Conservation (phyloP, 2,329 filamentous ascomycete species). For the Coniella lustricola region DNA sequence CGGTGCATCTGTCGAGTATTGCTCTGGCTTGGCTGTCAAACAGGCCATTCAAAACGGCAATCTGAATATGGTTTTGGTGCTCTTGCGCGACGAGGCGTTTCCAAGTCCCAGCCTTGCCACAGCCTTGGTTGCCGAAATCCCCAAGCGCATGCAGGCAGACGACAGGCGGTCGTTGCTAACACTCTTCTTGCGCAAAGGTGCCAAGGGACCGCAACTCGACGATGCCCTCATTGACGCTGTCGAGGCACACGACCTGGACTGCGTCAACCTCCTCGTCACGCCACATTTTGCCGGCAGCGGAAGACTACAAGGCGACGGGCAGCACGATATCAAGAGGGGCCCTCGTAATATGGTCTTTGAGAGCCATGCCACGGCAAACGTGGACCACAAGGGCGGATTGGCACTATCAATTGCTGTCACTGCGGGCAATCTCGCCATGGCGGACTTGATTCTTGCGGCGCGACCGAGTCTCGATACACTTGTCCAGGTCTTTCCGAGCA, state of each 20-base stretch:
- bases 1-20: conserved; percentile 48
- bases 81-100: conserved; percentile 37
- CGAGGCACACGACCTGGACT: conserved; percentile 39
- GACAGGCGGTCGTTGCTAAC: conserved; percentile 38
- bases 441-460: conserved; percentile 37
- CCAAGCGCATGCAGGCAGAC: conserved; percentile 38
- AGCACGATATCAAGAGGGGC: conserved; percentile 23
- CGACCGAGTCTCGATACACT: conserved; percentile 42
- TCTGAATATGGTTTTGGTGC: conserved; percentile 37
- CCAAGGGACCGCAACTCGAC: conserved; percentile 37
- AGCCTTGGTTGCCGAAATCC: conserved; percentile 41
- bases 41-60: conserved; percentile 40
- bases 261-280: conserved; percentile 42
- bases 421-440: conserved; percentile 37
- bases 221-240: conserved; percentile 45
- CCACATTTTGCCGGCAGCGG: conserved; percentile 36
- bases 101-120: conserved; percentile 41
- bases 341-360: conserved; percentile 29
- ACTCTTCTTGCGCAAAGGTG: conserved; percentile 43
- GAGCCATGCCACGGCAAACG: conserved; percentile 44
- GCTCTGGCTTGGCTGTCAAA: conserved; percentile 43
- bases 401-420: conserved; percentile 44
- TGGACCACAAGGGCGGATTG: conserved; percentile 44
- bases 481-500: conserved; percentile 41
- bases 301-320: conserved; percentile 19